These are phyloP conservation scores for Iberis pinnata DNA, from an alignment of 345 rosid genomes.

Conservation along the genomic window DNA sequence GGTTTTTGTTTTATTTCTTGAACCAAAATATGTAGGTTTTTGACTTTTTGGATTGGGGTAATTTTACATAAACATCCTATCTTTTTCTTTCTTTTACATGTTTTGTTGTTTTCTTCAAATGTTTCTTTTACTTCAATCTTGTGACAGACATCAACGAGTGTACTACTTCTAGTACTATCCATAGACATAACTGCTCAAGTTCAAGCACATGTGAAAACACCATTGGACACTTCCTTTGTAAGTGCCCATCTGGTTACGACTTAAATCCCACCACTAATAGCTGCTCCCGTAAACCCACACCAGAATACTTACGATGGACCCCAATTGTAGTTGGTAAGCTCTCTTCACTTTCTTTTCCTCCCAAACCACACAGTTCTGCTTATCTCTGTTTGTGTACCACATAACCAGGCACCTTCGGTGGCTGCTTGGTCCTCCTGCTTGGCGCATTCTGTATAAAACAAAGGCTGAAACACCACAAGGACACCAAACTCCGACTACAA, in stretches of 20 bases:
- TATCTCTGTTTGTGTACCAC: neutral
- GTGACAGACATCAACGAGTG: conserved; percentile 2
- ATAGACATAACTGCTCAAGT: conserved; percentile 5
- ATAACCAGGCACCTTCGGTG: conserved; percentile 2
- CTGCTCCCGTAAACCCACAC: neutral
- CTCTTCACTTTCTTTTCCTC: neutral
- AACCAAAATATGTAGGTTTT: too few species aligned
- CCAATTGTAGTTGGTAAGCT: conserved; percentile 8
- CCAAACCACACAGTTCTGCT: neutral
- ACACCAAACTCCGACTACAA: conserved; percentile 3
- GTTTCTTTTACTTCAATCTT: neutral
- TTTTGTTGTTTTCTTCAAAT: neutral
- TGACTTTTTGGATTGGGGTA: too few species aligned
- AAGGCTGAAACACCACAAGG: neutral
- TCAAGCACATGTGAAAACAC: neutral
- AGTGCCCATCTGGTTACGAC: conserved; percentile 13
- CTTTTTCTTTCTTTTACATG: neutral
- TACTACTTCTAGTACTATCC: neutral
- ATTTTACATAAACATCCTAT: too few species aligned
- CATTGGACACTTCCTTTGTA: conserved; percentile 29
- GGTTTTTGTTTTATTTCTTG: too few species aligned
- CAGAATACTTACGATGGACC: conserved; percentile 16
- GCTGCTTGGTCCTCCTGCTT: conserved; percentile 15
- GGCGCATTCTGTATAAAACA: neutral
- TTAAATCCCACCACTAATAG: neutral